A percentile compares a stretch with the other conserved stretches of the same genome.
Evolutionary conservation across 148 eudicot genomes (phyloP).

Genomic region (Nyssa sinensis): DNA sequence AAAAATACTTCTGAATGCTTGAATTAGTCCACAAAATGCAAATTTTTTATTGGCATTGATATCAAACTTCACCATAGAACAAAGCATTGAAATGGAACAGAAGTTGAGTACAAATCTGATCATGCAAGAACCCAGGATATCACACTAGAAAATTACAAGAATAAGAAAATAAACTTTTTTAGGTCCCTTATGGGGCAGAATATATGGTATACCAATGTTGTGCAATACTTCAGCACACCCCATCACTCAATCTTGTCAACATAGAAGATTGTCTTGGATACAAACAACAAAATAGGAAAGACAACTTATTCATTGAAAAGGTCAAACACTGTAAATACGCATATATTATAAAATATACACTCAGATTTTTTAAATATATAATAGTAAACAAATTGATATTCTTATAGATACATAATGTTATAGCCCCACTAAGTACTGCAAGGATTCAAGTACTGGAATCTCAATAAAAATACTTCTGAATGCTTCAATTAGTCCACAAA

Average conservation of each 20-base stretch:
- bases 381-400: neutral
- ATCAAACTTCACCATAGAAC: neutral
- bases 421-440: neutral
- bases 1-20: conserved; percentile 9
- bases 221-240: neutral
- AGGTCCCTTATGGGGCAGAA: neutral
- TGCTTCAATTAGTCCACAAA: neutral
- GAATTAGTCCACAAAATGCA: neutral
- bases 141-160: too few relatives aligned
- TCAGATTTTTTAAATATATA: too few relatives aligned
- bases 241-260: neutral
- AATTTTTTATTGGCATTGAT: neutral
- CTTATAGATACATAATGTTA: neutral
- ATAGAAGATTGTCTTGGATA: neutral
- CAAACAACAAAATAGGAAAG: neutral
- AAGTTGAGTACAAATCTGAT: neutral
- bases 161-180: neutral
- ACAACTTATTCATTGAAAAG: neutral
- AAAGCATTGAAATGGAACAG: neutral
- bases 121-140: neutral
- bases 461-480: conserved; percentile 7
- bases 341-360: too few relatives aligned
- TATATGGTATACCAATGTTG: neutral
- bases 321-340: neutral
- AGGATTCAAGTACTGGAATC: neutral